A percentile compares a stretch with the other conserved stretches of the same genome.
These are phyloP conservation scores for Malassezia caprae DNA, from an alignment of 1,284 basidiomycete species.

Conservation along the genomic window DNA sequence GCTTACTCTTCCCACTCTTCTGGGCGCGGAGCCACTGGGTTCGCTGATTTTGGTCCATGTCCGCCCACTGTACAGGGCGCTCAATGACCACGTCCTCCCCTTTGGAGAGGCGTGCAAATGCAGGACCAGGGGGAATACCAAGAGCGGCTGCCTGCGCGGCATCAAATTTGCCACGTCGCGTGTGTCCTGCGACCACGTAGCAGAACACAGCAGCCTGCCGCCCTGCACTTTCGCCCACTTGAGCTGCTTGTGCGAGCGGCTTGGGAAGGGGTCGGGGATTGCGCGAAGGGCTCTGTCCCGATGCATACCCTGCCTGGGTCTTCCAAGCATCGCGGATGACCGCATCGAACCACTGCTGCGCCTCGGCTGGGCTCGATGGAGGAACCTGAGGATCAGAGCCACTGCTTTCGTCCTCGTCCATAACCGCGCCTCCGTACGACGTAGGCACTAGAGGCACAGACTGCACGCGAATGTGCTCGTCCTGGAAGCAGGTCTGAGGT, in stretches of 20 bases:
- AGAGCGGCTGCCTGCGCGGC: constrained; percentile 58
- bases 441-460: constrained; percentile 55
- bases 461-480: constrained; percentile 60
- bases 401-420: not conserved
- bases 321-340: constrained; percentile 7
- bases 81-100: constrained; percentile 51
- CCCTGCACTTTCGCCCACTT: constrained; percentile 12
- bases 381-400: constrained; percentile 11
- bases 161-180: constrained; percentile 76
- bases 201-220: constrained; percentile 35
- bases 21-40: constrained; percentile 35
- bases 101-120: constrained; percentile 49
- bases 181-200: constrained; percentile 69
- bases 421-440: not conserved
- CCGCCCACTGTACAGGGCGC: constrained; percentile 36
- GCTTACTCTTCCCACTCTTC: not conserved
- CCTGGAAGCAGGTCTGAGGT: constrained; percentile 52
- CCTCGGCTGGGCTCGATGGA: constrained; percentile 4
- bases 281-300: not conserved
- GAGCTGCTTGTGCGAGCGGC: not conserved
- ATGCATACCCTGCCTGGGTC: constrained; percentile 1
- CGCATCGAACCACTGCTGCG: not conserved
- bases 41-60: constrained; percentile 18
- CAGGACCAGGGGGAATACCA: constrained; percentile 59
- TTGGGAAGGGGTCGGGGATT: constrained; percentile 1